Base-by-base conservation (phyloP, 495 filamentous ascomycete genomes). In the Aspergillus wentii region DNA sequence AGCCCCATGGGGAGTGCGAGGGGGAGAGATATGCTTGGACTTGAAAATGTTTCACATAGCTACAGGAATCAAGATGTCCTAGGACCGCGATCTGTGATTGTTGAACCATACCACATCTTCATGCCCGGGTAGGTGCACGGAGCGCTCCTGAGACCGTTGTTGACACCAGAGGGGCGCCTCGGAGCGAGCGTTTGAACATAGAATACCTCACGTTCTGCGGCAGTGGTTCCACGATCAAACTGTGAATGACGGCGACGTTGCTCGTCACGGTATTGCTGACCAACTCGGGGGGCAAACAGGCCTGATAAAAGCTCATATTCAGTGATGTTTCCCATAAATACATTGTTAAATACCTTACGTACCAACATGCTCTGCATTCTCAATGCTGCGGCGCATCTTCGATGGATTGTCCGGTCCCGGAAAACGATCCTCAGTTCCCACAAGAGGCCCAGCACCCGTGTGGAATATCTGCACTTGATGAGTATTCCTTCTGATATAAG, bases 331-430 rank as follows among this genome's bases (percentile, higher is more conserved):
- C 41, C 35, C 20, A 34, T 44, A 11, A 7, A 21, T 14, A 14
- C 20, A 15, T 3, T 16, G 29, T 19, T 30, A 17, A 16, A n/a
- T 28, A 30, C 19, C 33, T 32, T 19, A 76, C 83, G 54, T 56
- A 83, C 87, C 87, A 44, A 91, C 81, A 52, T 89, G 82, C 57
- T 88, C 83, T 10, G 87, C 87, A 51, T 91, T 91, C 45, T 89
- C 84, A 33, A 85, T 80, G 59, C 82, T 87, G 30, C 87, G 76
- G 52, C 83, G 82, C 74, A 89, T 83, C 67, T 91, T 91, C 8
- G 84, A 85, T 30, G 79, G 75, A 57, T 94, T 94, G 61, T 94
- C 85, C 3, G 85, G 80, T 17, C 67, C 64, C 0, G 87, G 87
- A 51, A 92, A 92, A 4, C 66, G 60, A 49, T 84, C 81, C 59